Base-by-base conservation (phyloP, 2,329 filamentous ascomycete genomes). In the Decorospora gaudefroyi region DNA sequence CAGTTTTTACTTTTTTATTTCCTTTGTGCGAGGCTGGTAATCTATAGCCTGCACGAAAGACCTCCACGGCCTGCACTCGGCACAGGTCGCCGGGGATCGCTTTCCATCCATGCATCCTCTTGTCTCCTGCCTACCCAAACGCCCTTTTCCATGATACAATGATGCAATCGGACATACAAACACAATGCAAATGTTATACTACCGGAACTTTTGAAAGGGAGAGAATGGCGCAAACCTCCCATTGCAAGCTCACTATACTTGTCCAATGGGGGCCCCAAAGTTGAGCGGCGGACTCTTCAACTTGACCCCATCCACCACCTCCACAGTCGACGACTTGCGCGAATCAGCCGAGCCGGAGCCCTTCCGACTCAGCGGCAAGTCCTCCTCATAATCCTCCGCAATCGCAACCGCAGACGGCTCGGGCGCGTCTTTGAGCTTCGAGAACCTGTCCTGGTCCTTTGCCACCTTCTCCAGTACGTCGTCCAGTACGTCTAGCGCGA, bases 281-380 rank as follows among this genome's bases (percentile, higher is more conserved):
- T 71, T 70, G 48, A 65, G 54, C 10, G 53, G 61, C 1, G 64
- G 61, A 29, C 63, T 67, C 51, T 71, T 71, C 11, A 71, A 49
- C 7, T 55, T 52, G 11, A 71, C 62, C 1, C 68, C 69, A 23
- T 70, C 67, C 2, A 70, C 54, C 4, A 51, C 44, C 19, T 53
- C 56, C n/a, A 49, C 44, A 11, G 55, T 49, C 11, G 56, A 51
- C 0, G 62, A 57, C 8, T 46, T 47, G 12, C 52, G 46, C 11
- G 55, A 46, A 12, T 36, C 43, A n/a, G 32, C 35, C 6, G 67
- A 63, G 13, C 33, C 50, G 4, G 67, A 63, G 13, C 33, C 50
- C 21, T 58, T 60, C 12, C 59, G 52, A 37, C 58, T 69, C 25
- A 51, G 45, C 10, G 46, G 36, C 17, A 47, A 12, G 13, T 29